These are phyloP conservation scores for Salicornia ramosissima DNA, from an alignment of 148 eudicot species.

Conservation along the genomic window DNA sequence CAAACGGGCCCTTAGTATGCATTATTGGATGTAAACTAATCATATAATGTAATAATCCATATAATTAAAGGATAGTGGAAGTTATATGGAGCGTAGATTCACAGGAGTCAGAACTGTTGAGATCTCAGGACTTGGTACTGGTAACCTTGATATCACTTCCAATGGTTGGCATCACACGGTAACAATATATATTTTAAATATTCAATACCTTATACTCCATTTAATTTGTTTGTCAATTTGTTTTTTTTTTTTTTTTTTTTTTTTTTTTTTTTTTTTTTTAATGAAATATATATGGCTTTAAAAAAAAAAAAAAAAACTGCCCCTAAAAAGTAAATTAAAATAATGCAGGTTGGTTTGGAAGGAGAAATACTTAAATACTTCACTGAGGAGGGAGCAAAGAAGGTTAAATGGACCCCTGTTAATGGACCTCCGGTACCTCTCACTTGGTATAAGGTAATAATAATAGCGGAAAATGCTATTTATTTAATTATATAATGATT, in stretches of 20 bases:
- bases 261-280: too few relatives aligned
- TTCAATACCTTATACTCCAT: neutral
- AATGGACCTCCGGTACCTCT: slow-evolving; percentile 37
- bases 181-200: neutral
- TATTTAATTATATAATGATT: too few relatives aligned
- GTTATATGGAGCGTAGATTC: slow-evolving; percentile 78
- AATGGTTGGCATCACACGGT: slow-evolving; percentile 79
- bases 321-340: too few relatives aligned
- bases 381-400: slow-evolving; percentile 62
- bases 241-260: too few relatives aligned
- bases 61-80: slow-evolving; percentile 81
- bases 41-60: neutral
- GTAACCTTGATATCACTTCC: slow-evolving; percentile 63
- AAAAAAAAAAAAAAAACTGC: too few relatives aligned
- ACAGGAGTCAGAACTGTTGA: slow-evolving; percentile 53
- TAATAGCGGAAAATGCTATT: too few relatives aligned
- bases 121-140: slow-evolving; percentile 67
- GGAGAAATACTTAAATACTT: slow-evolving; percentile 54
- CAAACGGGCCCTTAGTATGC: too few relatives aligned
- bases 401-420: slow-evolving; percentile 51
- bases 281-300: too few relatives aligned
- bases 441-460: slow-evolving; percentile 86
- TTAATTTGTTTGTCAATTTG: too few relatives aligned
- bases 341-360: slow-evolving; percentile 51
- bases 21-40: too few relatives aligned